phyloP scores from a whole-genome alignment of 2,329 filamentous ascomycete genomes.

The Colletotrichum sp. region DNA sequence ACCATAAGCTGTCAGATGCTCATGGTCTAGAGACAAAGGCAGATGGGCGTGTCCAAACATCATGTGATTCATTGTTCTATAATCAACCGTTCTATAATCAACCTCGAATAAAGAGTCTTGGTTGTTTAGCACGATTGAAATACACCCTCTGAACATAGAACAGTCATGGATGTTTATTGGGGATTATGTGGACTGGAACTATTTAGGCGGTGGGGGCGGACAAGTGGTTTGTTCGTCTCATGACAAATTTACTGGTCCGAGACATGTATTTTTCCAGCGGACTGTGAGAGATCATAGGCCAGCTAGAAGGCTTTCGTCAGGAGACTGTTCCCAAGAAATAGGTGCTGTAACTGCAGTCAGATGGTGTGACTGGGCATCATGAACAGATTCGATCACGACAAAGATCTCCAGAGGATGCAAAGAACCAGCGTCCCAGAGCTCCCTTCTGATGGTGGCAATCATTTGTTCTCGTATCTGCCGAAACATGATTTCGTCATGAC shows the following conservation, averaged over 20 bases:
- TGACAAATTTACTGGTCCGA: background rate
- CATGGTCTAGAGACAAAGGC: background rate
- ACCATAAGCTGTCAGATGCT: background rate
- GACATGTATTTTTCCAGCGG: background rate
- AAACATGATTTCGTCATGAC: background rate
- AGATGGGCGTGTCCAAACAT: background rate
- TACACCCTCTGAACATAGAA: background rate
- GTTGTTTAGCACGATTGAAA: rapidly evolving
- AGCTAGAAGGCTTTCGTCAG: background rate
- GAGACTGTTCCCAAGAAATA: background rate
- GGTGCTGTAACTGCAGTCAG: background rate
- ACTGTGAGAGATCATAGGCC: background rate
- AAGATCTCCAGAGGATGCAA: background rate
- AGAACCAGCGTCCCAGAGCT: background rate
- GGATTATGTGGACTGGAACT: background rate
- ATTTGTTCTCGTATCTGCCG: background rate
- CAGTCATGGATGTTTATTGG: background rate
- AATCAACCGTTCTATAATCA: background rate
- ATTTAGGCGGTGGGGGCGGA: background rate
- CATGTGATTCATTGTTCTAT: background rate
- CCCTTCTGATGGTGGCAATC: background rate
- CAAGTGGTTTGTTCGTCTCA: background rate
- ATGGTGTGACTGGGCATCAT: background rate
- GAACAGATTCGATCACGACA: background rate
- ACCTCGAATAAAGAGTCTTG: rapidly evolving